phyloP scores from a whole-genome alignment of 495 filamentous ascomycete species.

The Tuber microsphaerosporum region DNA sequence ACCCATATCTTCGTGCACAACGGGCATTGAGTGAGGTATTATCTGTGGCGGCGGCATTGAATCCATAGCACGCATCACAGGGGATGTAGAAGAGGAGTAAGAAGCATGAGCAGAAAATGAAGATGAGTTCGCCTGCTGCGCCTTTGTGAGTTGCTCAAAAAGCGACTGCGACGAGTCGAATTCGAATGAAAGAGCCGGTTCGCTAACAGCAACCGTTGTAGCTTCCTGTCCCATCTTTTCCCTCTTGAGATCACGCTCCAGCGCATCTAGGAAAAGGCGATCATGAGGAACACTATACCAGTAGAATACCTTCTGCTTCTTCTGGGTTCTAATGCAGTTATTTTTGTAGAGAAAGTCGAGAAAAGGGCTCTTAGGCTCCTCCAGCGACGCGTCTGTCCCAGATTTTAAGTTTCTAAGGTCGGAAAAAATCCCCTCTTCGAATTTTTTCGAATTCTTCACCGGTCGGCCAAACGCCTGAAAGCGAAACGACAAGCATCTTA shows the following conservation, averaged over 20 bases:
- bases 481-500: slow-evolving; percentile 93
- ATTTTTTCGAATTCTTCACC: slow-evolving; percentile 99
- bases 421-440: slow-evolving; percentile 98
- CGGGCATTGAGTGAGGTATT: slow-evolving; percentile 64
- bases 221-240: slow-evolving; percentile 99
- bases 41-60: slow-evolving; percentile 68
- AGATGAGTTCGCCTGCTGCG: slow-evolving; percentile 94
- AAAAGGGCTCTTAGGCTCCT: slow-evolving; percentile 97
- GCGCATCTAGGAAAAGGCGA: slow-evolving; percentile 89
- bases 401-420: slow-evolving; percentile 97
- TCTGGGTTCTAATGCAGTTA: slow-evolving; percentile 98
- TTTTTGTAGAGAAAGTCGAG: slow-evolving; percentile 99
- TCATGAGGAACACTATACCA: slow-evolving; percentile 99
- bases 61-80: slow-evolving; percentile 80
- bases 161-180: slow-evolving; percentile 98
- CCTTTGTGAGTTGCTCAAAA: slow-evolving; percentile 98
- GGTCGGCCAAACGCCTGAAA: slow-evolving; percentile 98
- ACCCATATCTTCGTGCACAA: slow-evolving; percentile 72
- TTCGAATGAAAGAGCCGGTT: slow-evolving; percentile 94
- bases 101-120: slow-evolving; percentile 85
- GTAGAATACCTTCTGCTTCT: slow-evolving; percentile 99
- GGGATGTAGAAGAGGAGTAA: slow-evolving; percentile 57
- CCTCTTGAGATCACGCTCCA: slow-evolving; percentile 94
- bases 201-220: slow-evolving; percentile 89
- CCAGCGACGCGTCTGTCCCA: slow-evolving; percentile 95